phyloP scores from a whole-genome alignment of 108 stramenopile genomes.

The Cyclotella choctawhatcheeana region DNA sequence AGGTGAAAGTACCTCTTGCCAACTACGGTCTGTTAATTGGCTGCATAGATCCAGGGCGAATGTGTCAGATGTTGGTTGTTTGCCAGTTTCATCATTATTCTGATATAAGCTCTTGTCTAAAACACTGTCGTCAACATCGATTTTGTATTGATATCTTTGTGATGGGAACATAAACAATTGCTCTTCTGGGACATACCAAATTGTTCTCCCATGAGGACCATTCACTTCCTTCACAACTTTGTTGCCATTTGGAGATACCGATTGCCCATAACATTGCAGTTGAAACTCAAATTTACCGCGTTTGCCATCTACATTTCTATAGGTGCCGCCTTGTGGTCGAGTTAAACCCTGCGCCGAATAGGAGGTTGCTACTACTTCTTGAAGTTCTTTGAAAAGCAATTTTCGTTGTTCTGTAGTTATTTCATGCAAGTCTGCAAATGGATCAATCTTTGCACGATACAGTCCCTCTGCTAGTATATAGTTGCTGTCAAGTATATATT shows the following conservation, averaged over 20 bases:
- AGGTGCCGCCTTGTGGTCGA: conserved; percentile 56
- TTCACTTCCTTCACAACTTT: conserved; percentile 63
- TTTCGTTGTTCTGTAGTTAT: conserved; percentile 46
- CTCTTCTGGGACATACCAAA: conserved; percentile 77
- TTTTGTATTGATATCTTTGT: conserved; percentile 11
- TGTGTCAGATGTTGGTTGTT: conserved; percentile 2
- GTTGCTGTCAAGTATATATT: too few species aligned
- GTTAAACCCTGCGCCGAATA: conserved; percentile 70
- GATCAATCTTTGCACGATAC: conserved; percentile 77
- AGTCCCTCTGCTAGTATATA: conserved; percentile 86
- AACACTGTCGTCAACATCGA: conserved; percentile 6
- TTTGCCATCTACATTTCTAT: conserved; percentile 55
- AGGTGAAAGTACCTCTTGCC: conserved; percentile 57
- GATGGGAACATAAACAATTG: conserved; percentile 71
- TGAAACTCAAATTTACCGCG: conserved; percentile 70
- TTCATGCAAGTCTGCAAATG: conserved; percentile 72
- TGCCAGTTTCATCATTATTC: background rate
- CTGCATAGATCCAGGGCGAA: conserved; percentile 26
- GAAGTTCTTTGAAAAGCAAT: conserved; percentile 57
- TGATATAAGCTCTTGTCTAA: background rate
- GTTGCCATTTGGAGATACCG: conserved; percentile 56
- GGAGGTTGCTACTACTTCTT: conserved; percentile 55
- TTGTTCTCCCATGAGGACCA: conserved; percentile 81
- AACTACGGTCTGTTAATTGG: conserved; percentile 58
- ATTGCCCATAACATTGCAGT: conserved; percentile 77